Conservation (phyloP, 495 filamentous ascomycete genomes). For the Lasiosphaeria miniovina region DNA sequence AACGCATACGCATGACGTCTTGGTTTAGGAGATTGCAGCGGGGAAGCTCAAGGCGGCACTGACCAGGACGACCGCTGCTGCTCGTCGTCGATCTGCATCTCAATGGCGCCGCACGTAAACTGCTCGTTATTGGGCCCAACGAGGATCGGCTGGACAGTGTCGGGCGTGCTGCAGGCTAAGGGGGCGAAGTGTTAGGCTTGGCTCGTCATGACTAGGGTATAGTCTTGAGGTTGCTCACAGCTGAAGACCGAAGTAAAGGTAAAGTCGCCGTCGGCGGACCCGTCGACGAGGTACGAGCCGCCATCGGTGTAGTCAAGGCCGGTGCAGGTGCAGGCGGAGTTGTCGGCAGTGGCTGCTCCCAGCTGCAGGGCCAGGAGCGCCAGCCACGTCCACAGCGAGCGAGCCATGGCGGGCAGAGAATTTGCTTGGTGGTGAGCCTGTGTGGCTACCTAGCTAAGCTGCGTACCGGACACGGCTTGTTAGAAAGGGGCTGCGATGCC, state of each 20-base stretch:
- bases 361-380: slow-evolving; percentile 6
- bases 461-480: background rate
- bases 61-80: slow-evolving; percentile 23
- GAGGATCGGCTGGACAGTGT: slow-evolving; percentile 22
- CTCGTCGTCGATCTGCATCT: slow-evolving; percentile 13
- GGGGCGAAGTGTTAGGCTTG: background rate
- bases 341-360: slow-evolving; percentile 1
- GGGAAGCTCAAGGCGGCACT: background rate
- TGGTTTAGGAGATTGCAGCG: too few relatives aligned
- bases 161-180: slow-evolving; percentile 14
- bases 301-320: slow-evolving; percentile 30
- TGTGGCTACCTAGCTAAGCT: background rate
- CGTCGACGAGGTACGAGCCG: slow-evolving; percentile 29
- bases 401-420: slow-evolving; percentile 5
- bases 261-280: slow-evolving; percentile 14
- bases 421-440: background rate
- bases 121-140: slow-evolving; percentile 17
- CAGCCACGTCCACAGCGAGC: slow-evolving; percentile 5
- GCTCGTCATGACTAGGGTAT: background rate
- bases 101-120: slow-evolving; percentile 20
- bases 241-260: slow-evolving; percentile 25
- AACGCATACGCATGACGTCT: background rate
- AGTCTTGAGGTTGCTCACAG: slow-evolving; percentile 7
- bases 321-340: slow-evolving; percentile 19
- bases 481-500: background rate